phyloP scores from a whole-genome alignment of 2,329 filamentous ascomycete species.

The Trichoderma afroharzianum region DNA sequence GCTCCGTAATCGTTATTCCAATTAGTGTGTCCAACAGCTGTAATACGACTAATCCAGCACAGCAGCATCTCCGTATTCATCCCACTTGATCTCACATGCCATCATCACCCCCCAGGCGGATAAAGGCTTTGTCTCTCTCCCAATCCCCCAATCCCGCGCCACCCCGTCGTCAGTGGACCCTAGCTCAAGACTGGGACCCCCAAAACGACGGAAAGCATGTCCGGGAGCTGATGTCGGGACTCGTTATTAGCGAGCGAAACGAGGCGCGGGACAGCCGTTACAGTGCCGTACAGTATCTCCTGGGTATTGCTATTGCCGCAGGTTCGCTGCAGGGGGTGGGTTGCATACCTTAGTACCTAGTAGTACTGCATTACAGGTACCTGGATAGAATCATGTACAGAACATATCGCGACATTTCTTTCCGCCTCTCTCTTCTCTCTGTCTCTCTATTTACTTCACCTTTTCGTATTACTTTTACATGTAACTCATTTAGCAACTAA shows the following conservation, averaged over 20 bases:
- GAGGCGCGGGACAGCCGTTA: background rate
- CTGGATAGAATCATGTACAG: background rate
- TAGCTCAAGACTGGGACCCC: background rate
- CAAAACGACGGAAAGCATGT: background rate
- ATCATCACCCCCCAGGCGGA: background rate
- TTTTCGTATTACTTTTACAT: background rate
- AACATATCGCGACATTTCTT: background rate
- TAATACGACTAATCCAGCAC: background rate
- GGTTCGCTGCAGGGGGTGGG: background rate
- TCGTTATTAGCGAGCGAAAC: background rate
- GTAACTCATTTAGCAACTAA: too few relatives aligned
- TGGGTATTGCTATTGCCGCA: background rate
- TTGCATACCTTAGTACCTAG: background rate
- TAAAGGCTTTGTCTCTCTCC: background rate
- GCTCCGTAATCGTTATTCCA: background rate
- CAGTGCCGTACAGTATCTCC: background rate
- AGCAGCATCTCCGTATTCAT: background rate
- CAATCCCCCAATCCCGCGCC: background rate
- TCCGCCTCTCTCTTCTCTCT: background rate
- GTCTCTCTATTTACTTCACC: background rate
- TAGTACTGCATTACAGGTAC: background rate
- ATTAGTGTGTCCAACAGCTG: background rate
- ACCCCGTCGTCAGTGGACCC: background rate
- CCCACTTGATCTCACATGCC: background rate
- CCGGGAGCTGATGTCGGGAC: constrained; percentile 9